A percentile compares a stretch with the other conserved stretches of the same genome.
These are phyloP conservation scores for Irpex sp. DNA, from an alignment of 1,284 basidiomycete genomes.

Conservation along the genomic window DNA sequence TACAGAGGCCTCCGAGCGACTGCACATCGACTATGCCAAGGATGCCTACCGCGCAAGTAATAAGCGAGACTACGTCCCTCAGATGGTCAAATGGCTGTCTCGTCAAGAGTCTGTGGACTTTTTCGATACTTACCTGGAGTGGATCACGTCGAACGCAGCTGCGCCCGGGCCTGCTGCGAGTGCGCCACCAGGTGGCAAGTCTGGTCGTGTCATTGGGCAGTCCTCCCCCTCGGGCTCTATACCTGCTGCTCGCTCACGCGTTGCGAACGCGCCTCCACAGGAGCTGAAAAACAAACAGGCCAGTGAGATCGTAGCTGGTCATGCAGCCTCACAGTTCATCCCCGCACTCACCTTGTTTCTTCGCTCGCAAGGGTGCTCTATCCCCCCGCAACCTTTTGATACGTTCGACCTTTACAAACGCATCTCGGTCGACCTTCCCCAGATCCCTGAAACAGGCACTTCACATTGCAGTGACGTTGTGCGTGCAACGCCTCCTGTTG, in stretches of 20 bases:
- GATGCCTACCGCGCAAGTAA: constrained; percentile 24
- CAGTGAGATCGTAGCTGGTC: background rate
- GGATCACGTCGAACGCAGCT: background rate
- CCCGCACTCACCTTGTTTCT: background rate
- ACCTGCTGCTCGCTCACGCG: background rate
- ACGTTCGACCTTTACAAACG: background rate
- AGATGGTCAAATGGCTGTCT: constrained; percentile 26
- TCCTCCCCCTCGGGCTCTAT: background rate
- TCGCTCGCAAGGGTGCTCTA: background rate
- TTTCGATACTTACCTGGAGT: constrained; percentile 11
- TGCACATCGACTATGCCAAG: too few relatives aligned
- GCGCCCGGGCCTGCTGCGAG: background rate
- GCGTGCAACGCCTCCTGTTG: background rate
- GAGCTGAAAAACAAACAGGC: background rate
- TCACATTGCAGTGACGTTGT: background rate
- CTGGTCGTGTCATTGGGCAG: background rate
- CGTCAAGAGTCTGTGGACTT: constrained; percentile 12
- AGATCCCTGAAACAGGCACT: background rate
- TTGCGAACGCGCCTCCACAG: background rate
- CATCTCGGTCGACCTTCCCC: background rate
- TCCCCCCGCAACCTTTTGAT: background rate
- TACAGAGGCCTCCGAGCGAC: constrained; percentile 25
- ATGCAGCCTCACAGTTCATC: background rate
- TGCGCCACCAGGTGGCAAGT: background rate
- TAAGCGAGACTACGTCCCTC: constrained; percentile 17